phyloP scores from a whole-genome alignment of 2,329 filamentous ascomycete species.

The Xylaria sp. region DNA sequence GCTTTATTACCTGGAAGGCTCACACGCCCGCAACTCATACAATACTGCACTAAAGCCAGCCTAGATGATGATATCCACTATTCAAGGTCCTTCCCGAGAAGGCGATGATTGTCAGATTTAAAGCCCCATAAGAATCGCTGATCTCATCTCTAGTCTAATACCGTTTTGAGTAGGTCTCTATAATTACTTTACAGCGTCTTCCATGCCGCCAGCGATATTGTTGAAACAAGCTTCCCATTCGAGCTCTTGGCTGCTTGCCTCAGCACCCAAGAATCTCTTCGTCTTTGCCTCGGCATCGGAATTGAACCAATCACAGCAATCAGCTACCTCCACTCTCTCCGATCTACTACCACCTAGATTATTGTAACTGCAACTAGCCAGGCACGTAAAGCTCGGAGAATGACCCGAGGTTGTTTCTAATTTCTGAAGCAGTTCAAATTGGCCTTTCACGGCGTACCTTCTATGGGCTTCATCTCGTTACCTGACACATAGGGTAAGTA shows the following conservation, averaged over 20 bases:
- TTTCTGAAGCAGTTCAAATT: too few relatives aligned
- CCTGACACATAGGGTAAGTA: too few relatives aligned
- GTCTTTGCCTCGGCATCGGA: neutral
- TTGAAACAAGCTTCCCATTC: constrained; percentile 14
- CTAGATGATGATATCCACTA: neutral
- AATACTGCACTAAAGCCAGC: neutral
- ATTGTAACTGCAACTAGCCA: too few relatives aligned
- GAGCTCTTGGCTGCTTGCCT: constrained; percentile 6
- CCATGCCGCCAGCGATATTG: neutral
- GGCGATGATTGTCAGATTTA: too few relatives aligned
- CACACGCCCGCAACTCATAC: neutral
- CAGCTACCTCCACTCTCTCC: too few relatives aligned
- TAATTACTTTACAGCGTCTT: neutral
- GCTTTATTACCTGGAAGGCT: neutral
- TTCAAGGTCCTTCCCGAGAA: neutral
- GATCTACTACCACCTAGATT: too few relatives aligned
- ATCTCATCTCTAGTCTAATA: too few relatives aligned
- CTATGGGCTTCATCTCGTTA: too few relatives aligned
- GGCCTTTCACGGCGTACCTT: too few relatives aligned
- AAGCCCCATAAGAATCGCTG: too few relatives aligned
- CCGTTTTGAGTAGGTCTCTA: constrained; percentile 4
- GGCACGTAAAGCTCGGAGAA: too few relatives aligned
- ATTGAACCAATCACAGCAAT: neutral
- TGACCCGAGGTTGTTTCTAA: too few relatives aligned
- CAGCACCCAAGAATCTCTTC: neutral